phyloP scores from a whole-genome alignment of 2,329 filamentous ascomycete genomes.

The Calonectria pseudoreteaudii region DNA sequence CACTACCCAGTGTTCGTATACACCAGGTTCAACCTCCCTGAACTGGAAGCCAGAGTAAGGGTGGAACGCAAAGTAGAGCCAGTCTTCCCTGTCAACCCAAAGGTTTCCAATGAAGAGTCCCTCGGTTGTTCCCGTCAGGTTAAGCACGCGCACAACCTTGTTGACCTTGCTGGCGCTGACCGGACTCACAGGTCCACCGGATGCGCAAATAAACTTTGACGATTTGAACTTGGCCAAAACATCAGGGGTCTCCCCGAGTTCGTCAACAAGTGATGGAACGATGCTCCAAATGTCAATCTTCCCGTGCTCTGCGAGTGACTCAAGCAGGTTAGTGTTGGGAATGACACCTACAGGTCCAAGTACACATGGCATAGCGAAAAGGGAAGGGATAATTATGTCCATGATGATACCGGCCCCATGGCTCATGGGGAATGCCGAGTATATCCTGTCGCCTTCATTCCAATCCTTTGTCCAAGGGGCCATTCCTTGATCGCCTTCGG shows the following conservation, averaged over 20 bases:
- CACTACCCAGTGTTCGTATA: constrained; percentile 48
- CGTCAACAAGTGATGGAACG: constrained; percentile 51
- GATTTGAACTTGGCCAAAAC: constrained; percentile 45
- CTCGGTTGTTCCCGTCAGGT: constrained; percentile 50
- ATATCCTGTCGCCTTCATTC: constrained; percentile 45
- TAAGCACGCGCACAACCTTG: constrained; percentile 47
- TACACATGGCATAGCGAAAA: constrained; percentile 51
- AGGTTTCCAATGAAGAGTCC: constrained; percentile 50
- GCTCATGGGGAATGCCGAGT: constrained; percentile 52
- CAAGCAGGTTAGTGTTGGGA: constrained; percentile 50
- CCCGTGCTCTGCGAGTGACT: constrained; percentile 46
- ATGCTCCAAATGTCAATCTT: constrained; percentile 54
- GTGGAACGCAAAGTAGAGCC: constrained; percentile 49
- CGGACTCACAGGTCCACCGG: constrained; percentile 48
- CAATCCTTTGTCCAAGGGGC: constrained; percentile 45
- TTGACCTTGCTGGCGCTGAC: constrained; percentile 45
- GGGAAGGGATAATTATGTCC: constrained; percentile 52
- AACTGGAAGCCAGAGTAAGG: constrained; percentile 50
- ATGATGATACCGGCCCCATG: constrained; percentile 55
- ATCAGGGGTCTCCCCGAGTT: constrained; percentile 46
- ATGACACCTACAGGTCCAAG: constrained; percentile 50
- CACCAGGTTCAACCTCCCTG: constrained; percentile 43
- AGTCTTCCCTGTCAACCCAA: constrained; percentile 41
- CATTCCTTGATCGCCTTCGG: constrained; percentile 43
- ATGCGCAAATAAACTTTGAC: constrained; percentile 52